Percentiles rank a stretch among this genome's conserved stretches.
phyloP scores from a whole-genome alignment of 2,329 filamentous ascomycete genomes.

The Macroventuria anomochaeta region DNA sequence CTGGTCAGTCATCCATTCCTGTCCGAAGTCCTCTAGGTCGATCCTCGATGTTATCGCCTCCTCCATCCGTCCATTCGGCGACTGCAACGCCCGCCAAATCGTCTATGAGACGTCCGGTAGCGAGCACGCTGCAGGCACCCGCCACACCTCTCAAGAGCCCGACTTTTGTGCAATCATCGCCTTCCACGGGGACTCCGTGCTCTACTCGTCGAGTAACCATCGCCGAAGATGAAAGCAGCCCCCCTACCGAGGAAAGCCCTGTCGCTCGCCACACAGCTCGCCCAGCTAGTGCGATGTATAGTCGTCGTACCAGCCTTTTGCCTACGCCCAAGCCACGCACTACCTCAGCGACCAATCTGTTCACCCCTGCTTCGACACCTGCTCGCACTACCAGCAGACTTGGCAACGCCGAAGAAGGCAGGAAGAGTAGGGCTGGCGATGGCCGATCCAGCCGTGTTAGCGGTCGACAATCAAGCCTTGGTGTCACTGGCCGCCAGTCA shows the following conservation, averaged over 20 bases:
- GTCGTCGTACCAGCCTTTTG: constrained; percentile 40
- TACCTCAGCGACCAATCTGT: constrained; percentile 27
- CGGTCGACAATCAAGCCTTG: constrained; percentile 32
- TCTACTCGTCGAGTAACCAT: constrained; percentile 35
- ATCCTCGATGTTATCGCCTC: constrained; percentile 33
- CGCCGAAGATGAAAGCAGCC: constrained; percentile 27
- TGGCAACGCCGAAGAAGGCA: constrained; percentile 32
- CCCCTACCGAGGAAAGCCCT: constrained; percentile 39
- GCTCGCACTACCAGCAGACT: constrained; percentile 34
- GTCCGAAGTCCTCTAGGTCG: constrained; percentile 45
- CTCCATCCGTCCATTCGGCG: constrained; percentile 35
- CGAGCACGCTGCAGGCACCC: constrained; percentile 39
- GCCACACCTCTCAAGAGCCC: constrained; percentile 40
- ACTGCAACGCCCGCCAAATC: constrained; percentile 35
- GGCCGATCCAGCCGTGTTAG: constrained; percentile 34
- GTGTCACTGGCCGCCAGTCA: constrained; percentile 20
- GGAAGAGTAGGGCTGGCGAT: constrained; percentile 30
- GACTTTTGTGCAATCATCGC: constrained; percentile 17
- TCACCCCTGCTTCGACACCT: constrained; percentile 19
- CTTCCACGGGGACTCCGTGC: constrained; percentile 30
- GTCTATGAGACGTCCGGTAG: constrained; percentile 33
- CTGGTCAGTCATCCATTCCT: constrained; percentile 45
- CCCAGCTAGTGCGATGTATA: constrained; percentile 40
- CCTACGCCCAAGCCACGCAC: constrained; percentile 38
- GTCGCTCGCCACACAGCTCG: constrained; percentile 34